Conservation (phyloP, 2,329 filamentous ascomycete species). For the Colletotrichum spaethianum region DNA sequence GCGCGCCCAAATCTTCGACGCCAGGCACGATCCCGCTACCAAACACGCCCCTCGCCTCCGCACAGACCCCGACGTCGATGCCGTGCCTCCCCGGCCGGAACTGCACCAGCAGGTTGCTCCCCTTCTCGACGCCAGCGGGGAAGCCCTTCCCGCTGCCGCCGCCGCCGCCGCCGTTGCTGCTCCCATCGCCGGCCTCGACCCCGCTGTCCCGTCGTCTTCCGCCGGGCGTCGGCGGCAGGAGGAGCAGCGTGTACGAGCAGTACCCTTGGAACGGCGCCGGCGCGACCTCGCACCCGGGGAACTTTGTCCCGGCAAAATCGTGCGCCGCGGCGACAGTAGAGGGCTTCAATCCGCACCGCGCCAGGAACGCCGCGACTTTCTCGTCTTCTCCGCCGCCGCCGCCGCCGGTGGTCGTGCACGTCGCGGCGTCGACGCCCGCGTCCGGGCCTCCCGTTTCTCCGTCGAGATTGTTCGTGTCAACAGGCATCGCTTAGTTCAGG, state of each 20-base stretch:
- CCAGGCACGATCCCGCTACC: slow-evolving; percentile 56
- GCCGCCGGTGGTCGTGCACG: not conserved
- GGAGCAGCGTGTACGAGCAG: slow-evolving; percentile 65
- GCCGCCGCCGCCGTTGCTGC: not conserved
- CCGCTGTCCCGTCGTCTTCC: slow-evolving; percentile 17
- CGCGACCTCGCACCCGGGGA: slow-evolving; percentile 48
- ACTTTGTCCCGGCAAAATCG: slow-evolving; percentile 50
- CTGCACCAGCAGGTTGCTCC: slow-evolving; percentile 56
- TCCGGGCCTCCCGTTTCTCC: too few relatives aligned
- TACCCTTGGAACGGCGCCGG: slow-evolving; percentile 62
- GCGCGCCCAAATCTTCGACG: slow-evolving; percentile 54
- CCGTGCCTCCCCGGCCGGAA: slow-evolving; percentile 61
- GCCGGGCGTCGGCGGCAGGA: slow-evolving; percentile 48
- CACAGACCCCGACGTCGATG: slow-evolving; percentile 56
- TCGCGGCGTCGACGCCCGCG: not conserved
- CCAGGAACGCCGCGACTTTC: slow-evolving; percentile 27
- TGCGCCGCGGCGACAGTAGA: slow-evolving; percentile 39
- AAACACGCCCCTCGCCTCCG: slow-evolving; percentile 56
- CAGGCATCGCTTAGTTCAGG: not conserved
- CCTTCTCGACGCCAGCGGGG: not conserved
- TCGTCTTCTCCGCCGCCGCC: not conserved
- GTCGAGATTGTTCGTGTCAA: not conserved
- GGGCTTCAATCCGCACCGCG: not conserved
- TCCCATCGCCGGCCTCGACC: not conserved
- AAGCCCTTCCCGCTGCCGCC: not conserved